A percentile compares a stretch with the other conserved stretches of the same genome.
phyloP scores from a whole-genome alignment of 176 grass and related monocot genomes.

The Phoenix roebelenii region DNA sequence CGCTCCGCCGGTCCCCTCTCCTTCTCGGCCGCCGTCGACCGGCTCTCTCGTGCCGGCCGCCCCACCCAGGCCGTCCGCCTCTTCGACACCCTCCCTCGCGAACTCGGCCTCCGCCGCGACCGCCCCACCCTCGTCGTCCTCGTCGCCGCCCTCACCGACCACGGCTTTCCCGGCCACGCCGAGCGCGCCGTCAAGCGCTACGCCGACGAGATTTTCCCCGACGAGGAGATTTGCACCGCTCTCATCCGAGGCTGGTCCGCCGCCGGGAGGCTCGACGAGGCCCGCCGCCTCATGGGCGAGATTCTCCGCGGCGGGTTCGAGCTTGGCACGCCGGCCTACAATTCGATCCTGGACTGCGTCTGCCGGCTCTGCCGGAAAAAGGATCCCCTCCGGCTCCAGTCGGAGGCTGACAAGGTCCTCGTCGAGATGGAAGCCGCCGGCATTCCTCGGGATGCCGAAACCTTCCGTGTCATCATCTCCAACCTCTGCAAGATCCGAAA shows the following conservation, averaged over 20 bases:
- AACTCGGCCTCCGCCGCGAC: slow-evolving; percentile 28
- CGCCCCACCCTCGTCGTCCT: not conserved
- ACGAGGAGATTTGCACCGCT: slow-evolving; percentile 65
- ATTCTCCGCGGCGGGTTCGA: slow-evolving; percentile 57
- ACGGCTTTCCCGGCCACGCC: slow-evolving; percentile 54
- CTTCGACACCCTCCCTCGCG: slow-evolving; percentile 45
- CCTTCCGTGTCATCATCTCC: slow-evolving; percentile 66
- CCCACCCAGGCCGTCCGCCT: slow-evolving; percentile 49
- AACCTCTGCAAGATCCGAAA: slow-evolving; percentile 91
- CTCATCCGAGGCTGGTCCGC: slow-evolving; percentile 75
- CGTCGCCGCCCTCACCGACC: slow-evolving; percentile 29
- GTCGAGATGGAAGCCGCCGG: slow-evolving; percentile 73
- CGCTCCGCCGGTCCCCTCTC: slow-evolving; percentile 40
- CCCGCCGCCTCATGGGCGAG: slow-evolving; percentile 65
- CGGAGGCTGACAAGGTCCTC: slow-evolving; percentile 70
- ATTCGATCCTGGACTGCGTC: slow-evolving; percentile 78
- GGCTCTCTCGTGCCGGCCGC: slow-evolving; percentile 42
- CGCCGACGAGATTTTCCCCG: slow-evolving; percentile 63
- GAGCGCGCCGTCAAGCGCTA: slow-evolving; percentile 58
- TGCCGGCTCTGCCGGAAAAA: slow-evolving; percentile 82
- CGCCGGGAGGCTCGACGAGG: slow-evolving; percentile 77
- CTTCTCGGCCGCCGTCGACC: slow-evolving; percentile 43
- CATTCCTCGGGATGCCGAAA: slow-evolving; percentile 67
- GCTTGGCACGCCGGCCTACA: slow-evolving; percentile 60
- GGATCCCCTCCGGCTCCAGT: slow-evolving; percentile 51